phyloP scores from a whole-genome alignment of 1,284 basidiomycete genomes.

The Vanrija humicola region DNA sequence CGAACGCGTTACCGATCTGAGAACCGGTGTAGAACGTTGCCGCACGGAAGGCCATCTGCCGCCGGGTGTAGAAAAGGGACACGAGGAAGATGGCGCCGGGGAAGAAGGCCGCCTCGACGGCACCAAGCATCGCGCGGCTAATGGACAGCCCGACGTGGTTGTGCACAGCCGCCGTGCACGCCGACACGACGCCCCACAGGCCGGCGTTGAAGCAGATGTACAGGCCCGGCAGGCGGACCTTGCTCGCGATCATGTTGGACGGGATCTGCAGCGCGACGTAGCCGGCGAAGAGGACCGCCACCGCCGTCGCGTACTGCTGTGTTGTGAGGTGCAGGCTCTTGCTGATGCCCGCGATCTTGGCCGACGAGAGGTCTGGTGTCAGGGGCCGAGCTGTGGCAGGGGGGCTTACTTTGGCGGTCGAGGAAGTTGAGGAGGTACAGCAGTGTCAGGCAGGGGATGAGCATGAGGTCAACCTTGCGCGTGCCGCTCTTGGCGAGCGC shows the following conservation, averaged over 20 bases:
- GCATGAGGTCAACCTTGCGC: constrained; percentile 34
- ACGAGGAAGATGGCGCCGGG: constrained; percentile 13
- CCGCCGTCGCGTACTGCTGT: constrained; percentile 41
- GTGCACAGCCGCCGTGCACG: constrained; percentile 32
- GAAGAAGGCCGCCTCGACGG: constrained; percentile 30
- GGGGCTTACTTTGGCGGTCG: neutral
- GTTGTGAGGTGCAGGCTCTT: constrained; percentile 29
- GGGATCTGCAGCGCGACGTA: constrained; percentile 38
- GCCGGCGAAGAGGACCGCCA: constrained; percentile 48
- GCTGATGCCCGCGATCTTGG: constrained; percentile 36
- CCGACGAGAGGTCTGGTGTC: constrained; percentile 21
- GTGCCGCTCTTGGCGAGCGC: constrained; percentile 28
- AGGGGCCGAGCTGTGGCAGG: neutral
- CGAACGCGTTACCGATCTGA: constrained; percentile 10
- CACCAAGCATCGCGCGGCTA: constrained; percentile 34
- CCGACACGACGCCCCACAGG: constrained; percentile 40
- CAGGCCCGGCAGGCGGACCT: constrained; percentile 5
- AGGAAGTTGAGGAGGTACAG: constrained; percentile 9
- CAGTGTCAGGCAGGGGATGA: constrained; percentile 8
- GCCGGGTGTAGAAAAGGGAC: constrained; percentile 10
- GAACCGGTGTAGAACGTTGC: constrained; percentile 8
- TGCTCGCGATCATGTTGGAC: constrained; percentile 35
- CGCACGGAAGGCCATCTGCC: constrained; percentile 7
- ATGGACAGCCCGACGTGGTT: constrained; percentile 32
- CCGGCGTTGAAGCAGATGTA: constrained; percentile 32